Base-by-base conservation (phyloP, 2,329 filamentous ascomycete species). In the Graphiopsis chlorocephala region DNA sequence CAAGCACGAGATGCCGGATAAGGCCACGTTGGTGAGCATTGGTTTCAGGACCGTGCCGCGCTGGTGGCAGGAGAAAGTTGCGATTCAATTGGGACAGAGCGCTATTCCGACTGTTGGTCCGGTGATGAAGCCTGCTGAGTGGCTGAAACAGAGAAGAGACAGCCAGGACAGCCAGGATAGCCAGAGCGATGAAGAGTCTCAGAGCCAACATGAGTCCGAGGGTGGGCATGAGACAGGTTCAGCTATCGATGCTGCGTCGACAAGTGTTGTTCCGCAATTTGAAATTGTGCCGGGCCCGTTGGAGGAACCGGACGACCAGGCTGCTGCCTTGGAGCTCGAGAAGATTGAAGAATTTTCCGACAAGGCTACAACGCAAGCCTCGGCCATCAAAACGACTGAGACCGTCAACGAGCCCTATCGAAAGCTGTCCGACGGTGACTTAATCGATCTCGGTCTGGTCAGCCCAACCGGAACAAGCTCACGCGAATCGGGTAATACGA, bases 1-100 rank as follows among this genome's bases (percentile, higher is more conserved):
- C 81, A 94, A 93, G 79, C 93, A 97, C 75, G 91, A 95, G 75
- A 96, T 97, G 90, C 93, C 93, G 0, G 87, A 93, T 68, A 82
- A 82, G 59, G 79, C 82, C 0, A 90, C 87, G 0, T 86, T 96
- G 70, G 79, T 85, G 50, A 81, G 84, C 7, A 82, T 96, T 2
- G 93, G 93, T 0, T 84, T 96, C 59, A 77, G 78, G 2, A 78
- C 80, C 48, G 77, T 83, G 17, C 86, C 86, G 10, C 75, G 76
- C 8, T 88, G 86, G 86, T 87, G 81, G 72, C 79, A 80, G 61
- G 82, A 87, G 61, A 81, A 82, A 69, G 68, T 67, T 25, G 73
- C 73, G 1, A 70, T 79, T 45, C 70, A 66, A 61, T 62, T 69
- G 35, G 65, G 68, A 2, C 64, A 64, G 45, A 68, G 63, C 35